These are phyloP conservation scores for Microstegium vimineum DNA, from an alignment of 176 grass and related monocot species.

Conservation along the genomic window DNA sequence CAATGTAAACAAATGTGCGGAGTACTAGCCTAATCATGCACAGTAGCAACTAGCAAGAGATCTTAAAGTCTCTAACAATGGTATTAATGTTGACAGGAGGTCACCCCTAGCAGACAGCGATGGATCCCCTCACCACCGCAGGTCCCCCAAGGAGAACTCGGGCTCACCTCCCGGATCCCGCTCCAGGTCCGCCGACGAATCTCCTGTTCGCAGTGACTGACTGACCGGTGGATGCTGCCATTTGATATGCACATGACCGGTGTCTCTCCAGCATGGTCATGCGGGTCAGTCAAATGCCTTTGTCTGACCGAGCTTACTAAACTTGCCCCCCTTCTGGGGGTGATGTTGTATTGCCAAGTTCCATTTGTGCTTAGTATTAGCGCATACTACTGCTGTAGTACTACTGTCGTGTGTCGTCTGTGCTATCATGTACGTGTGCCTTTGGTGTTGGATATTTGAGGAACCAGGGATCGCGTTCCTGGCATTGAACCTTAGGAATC, in stretches of 20 bases:
- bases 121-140: conserved; percentile 28
- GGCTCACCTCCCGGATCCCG: conserved; percentile 54
- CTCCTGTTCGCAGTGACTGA: conserved; percentile 44
- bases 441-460: background rate
- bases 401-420: background rate
- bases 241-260: background rate
- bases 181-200: conserved; percentile 54
- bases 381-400: background rate
- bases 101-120: conserved; percentile 19
- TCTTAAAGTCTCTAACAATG: background rate
- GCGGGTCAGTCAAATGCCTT: background rate
- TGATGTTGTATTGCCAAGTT: conserved; percentile 1
- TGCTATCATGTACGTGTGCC: background rate
- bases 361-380: background rate
- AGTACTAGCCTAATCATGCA: background rate
- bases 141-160: conserved; percentile 44
- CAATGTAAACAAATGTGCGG: background rate
- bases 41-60: background rate
- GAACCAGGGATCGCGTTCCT: background rate
- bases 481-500: background rate
- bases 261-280: background rate
- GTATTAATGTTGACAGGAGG: conserved; percentile 22
- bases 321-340: background rate
- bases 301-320: background rate
- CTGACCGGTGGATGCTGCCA: background rate